Conservation (phyloP, 768 basidiomycete species). For the Tricholoma furcatifolium region DNA sequence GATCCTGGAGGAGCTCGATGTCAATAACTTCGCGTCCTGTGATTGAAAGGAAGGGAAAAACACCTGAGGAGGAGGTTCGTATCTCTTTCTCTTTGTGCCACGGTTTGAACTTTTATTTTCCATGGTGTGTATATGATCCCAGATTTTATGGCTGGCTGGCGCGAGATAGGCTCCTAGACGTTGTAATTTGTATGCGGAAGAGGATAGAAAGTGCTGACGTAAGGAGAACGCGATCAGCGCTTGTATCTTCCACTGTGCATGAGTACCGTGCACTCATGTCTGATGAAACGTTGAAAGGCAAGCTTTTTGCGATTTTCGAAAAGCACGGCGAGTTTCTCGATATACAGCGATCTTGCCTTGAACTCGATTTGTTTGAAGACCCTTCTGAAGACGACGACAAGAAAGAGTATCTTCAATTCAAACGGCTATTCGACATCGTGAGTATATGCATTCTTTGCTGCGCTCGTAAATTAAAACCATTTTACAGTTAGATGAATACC, state of each 20-base stretch:
- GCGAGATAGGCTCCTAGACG: no score
- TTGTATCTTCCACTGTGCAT: not conserved
- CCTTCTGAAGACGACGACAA: conserved; percentile 42
- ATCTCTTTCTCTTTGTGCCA: conserved; percentile 45
- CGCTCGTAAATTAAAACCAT: not conserved
- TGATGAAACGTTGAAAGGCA: conserved; percentile 42
- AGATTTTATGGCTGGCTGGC: no score
- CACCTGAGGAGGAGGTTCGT: conserved; percentile 34
- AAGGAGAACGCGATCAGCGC: not conserved
- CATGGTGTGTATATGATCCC: not conserved
- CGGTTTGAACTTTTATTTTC: conserved; percentile 11
- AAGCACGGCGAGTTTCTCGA: conserved; percentile 57
- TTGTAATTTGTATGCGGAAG: no score
- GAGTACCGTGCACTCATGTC: conserved; percentile 16
- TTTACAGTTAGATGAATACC: conserved; percentile 79
- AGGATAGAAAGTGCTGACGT: no score
- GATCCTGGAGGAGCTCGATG: conserved; percentile 32
- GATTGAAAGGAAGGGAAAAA: not conserved
- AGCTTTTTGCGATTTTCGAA: conserved; percentile 56
- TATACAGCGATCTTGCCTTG: conserved; percentile 50
- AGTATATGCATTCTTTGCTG: conserved; percentile 21
- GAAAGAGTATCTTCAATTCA: conserved; percentile 38
- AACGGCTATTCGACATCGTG: conserved; percentile 51
- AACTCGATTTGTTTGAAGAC: conserved; percentile 41
- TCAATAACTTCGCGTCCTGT: not conserved